Base-by-base conservation (phyloP, 192 early-diverging fungal genomes). In the Spizellomyces sp. region DNA sequence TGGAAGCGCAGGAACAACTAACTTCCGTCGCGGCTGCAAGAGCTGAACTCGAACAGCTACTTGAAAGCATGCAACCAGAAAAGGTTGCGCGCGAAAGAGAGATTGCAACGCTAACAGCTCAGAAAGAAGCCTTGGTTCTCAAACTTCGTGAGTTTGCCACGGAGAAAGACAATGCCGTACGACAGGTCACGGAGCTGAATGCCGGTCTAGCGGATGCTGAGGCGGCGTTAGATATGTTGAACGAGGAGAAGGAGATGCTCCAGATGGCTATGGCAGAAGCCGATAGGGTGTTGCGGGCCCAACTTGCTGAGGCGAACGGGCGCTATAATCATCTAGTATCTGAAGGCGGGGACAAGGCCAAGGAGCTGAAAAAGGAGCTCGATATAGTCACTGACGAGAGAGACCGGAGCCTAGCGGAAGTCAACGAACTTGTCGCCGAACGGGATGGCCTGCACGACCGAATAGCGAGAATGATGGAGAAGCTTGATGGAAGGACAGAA, bases 361-460 rank as follows among this genome's bases (percentile, higher is more conserved):
- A 61, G 59, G 59, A 12, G 2, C 21, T 12, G 59, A 10, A 12
- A 41, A 41, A 61, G 15, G 54, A 55, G 54, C 15, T 55, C 54
- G 54, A 55, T 15, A 55, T 55, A n/a, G 54, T 19, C 3, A 55
- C 15, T 55, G 54, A 15, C 0, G 54, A 15, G 27, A 36, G 27
- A 36, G 27, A 36, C 27, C 27, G 27, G 1, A 36, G 27, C 1
- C 27, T 36, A 15, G 59, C 21, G 59, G 59, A 61, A 21, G 59
- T 61, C 21, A 61, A 61, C 21, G 59, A 61, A 41, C 21, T 61
- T 19, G 59, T 41, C 21, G 59, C 59, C 21, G 59, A 61, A 61
- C 10, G 59, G 15, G 59, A 61, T 61, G 21, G 14, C 21, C 12
- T 61, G 10, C 59, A 41, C 21, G 42, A 12, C 2, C 10, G 22